Conservation (phyloP, 176 grass and related monocot species). For the Saccharum officinarum region DNA sequence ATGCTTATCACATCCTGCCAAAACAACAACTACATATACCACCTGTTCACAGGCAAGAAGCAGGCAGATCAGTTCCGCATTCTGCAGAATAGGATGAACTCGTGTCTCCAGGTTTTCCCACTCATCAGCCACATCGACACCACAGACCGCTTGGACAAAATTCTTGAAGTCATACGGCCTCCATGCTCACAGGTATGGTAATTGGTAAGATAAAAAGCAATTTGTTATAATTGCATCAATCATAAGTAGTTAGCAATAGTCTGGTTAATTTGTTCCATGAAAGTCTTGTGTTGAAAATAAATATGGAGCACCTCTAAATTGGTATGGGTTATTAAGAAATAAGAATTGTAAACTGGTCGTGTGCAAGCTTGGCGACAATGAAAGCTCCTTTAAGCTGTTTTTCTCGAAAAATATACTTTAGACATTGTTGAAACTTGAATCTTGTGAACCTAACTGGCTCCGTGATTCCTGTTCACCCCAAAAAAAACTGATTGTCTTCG, state of each 20-base stretch:
- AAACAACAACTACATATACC: slow-evolving; percentile 50
- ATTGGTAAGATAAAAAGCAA: neutral
- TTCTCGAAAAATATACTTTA: neutral
- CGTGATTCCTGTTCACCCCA: neutral
- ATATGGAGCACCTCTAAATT: neutral
- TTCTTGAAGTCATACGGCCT: slow-evolving; percentile 23
- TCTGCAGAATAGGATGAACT: slow-evolving; percentile 56
- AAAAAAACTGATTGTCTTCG: neutral
- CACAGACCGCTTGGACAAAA: slow-evolving; percentile 23
- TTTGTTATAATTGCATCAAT: neutral
- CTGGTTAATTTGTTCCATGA: neutral
- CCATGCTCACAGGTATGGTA: slow-evolving; percentile 10
- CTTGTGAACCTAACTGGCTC: neutral
- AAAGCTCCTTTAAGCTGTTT: neutral
- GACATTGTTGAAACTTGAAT: neutral
- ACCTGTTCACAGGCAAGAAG: slow-evolving; percentile 49
- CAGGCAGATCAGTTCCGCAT: slow-evolving; percentile 47
- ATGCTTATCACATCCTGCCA: slow-evolving; percentile 47
- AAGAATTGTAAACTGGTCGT: neutral
- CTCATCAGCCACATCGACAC: slow-evolving; percentile 66
- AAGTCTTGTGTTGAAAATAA: neutral
- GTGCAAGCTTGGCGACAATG: neutral
- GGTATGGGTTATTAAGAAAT: neutral
- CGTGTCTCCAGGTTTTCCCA: slow-evolving; percentile 58
- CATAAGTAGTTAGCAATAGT: neutral